Evolutionary conservation across 805 yeast genomes (phyloP).

Genomic region (Yamadazyma philogaea): DNA sequence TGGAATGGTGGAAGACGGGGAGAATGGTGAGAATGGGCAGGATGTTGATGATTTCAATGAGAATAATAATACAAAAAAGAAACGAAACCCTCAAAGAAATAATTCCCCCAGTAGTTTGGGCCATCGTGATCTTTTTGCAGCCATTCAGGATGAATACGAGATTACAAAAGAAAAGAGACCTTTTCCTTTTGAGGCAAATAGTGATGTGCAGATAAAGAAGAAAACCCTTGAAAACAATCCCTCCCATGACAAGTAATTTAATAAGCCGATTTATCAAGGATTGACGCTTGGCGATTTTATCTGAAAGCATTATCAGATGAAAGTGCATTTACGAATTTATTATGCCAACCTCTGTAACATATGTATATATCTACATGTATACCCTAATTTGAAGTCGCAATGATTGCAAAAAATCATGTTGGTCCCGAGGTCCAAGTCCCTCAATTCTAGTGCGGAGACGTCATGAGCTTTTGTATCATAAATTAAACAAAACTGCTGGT

Average conservation of each 20-base stretch:
- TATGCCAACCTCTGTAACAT: too few species aligned
- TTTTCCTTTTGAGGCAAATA: neutral
- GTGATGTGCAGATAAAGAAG: conserved; percentile 3
- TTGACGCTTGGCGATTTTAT: neutral
- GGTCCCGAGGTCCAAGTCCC: neutral
- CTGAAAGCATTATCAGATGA: too few species aligned
- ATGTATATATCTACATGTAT: too few species aligned
- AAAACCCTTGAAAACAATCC: conserved; percentile 1
- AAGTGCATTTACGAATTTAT: too few species aligned
- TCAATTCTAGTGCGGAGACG: neutral
- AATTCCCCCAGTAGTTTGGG: conserved; percentile 1
- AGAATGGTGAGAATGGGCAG: conserved; percentile 4
- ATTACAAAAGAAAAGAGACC: conserved; percentile 5
- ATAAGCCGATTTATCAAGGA: conserved; percentile 5
- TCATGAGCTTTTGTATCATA: too few species aligned
- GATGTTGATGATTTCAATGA: neutral
- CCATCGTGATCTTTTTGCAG: conserved; percentile 7
- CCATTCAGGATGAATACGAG: conserved; percentile 7
- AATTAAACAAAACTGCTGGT: too few species aligned
- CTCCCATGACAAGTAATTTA: conserved; percentile 1
- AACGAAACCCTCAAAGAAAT: neutral
- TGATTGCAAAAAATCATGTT: too few species aligned
- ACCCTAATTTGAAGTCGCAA: too few species aligned
- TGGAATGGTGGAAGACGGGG: too few species aligned
- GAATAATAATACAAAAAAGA: neutral